Base-by-base conservation (phyloP, 352 stramenopile genomes). In the Pythium aristosporum region DNA sequence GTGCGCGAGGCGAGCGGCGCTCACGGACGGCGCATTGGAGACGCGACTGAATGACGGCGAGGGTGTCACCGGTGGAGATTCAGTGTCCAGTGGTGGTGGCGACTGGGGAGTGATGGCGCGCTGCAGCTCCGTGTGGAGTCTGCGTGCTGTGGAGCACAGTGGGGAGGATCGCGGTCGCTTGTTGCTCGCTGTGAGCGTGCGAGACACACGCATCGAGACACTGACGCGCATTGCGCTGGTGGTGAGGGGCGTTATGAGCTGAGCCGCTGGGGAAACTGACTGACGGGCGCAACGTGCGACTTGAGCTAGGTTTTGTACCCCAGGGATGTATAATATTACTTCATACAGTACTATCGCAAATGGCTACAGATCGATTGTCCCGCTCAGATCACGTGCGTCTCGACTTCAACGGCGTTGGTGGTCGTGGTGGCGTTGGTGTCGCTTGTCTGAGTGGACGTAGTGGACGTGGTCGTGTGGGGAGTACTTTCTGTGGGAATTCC, bases 11-110 rank as follows among this genome's bases (percentile, higher is more conserved):
- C 54, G 32, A 0, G 59, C 65, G 1, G 65, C 59, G 7, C 13
- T 42, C 18, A 65, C 44, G 15, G 64, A 71, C 25, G 50, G 49
- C 25, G 50, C 44, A 15, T 71, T 71, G 43, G 65, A 52, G 37
- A 71, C 65, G 28, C 65, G 65, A 21, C 51, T 71, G 37, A 71
- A 71, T 9, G 57, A 67, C 13, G 57, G 46, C 10, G 65, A 63
- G 12, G 39, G 25, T 20, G 44, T 1, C 4, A 25, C 8, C 1
- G 48, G 5, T 18, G 23, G 34, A 4, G 46, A 20, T 20, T 48
- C 43, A 15, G 18, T 63, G 0, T 23, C 5, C 18, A 13, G 16
- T 7, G 15, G 12, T 10, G 56, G 20, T 23, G 11, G 12, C 1
- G 37, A 16, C 10, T 12, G 37, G 15, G 11, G 37, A 12, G 39